Evolutionary conservation across 2,329 filamentous ascomycete genomes (phyloP), one percentile per base, ranked within the genome.

Genomic region (Fonsecaea multimorphosa): DNA sequence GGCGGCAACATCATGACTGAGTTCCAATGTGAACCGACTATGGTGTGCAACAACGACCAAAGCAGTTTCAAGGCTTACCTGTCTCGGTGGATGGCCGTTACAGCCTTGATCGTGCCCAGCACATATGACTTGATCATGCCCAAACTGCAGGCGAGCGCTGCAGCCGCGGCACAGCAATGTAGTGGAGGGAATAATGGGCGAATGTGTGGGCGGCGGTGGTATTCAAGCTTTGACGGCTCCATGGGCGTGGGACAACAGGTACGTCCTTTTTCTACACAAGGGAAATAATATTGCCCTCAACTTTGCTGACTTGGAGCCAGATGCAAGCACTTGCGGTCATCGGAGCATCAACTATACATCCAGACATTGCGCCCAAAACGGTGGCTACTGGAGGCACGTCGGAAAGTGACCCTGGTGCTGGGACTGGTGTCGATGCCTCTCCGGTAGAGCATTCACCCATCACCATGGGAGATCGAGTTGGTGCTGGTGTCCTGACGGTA

Each of bases 11-110:
- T 89, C 70, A 87, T 90, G 71, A 86, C 80, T 63, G 91, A 94
- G 76, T 78, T 86, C 2, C 81, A 87, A 12, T 94, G 91, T 78
- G 90, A 92, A 71, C 78, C 82, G 2, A 78, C 74, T 1, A 74
- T 76, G 24, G 83, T 79, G 22, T 94, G 91, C 80, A 88, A 88
- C 64, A 82, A 85, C 55, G 91, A 94, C 72, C 90, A 92, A 82
- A 77, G 86, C 66, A 86, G 86, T 1, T 93, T 90, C 84, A 91
- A 91, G 77, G 89, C 89, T 44, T 88, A 89, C 64, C 80, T 91
- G 19, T 83, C 87, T 70, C 84, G 87, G 46, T 91, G 88, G 87
- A 80, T 92, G 70, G 82, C 85, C 3, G 81, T 84, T 24, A 82
- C 85, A 1, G 84, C 86, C 1, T 82, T 89, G 70, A 63, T 91